A percentile compares a stretch with the other conserved stretches of the same genome.
phyloP scores from a whole-genome alignment of 176 grass and related monocot species.

The Echinochloa phyllopogon region DNA sequence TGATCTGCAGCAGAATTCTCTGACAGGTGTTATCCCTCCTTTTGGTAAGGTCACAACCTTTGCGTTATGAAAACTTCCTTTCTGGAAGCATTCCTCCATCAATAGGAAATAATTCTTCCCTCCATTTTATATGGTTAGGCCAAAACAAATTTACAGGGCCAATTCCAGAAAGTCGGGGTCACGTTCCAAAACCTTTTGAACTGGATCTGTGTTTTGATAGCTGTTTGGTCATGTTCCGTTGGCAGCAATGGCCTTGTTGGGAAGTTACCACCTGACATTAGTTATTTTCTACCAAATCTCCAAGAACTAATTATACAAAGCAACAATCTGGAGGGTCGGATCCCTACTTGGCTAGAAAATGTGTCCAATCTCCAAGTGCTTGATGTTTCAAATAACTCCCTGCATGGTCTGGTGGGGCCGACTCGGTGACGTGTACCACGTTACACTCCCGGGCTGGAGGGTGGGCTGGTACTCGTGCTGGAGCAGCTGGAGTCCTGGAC shows the following conservation, averaged over 20 bases:
- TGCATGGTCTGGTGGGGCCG: too few species aligned
- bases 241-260: constrained; percentile 42
- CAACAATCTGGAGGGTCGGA: not conserved
- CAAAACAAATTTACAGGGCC: constrained; percentile 13
- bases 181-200: not conserved
- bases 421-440: too few species aligned
- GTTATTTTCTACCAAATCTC: constrained; percentile 9
- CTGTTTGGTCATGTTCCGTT: constrained; percentile 33
- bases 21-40: constrained; percentile 13
- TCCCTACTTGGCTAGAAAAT: constrained; percentile 32
- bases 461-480: too few species aligned
- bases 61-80: constrained; percentile 11
- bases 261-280: constrained; percentile 19
- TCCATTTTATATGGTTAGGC: not conserved
- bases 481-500: too few species aligned
- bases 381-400: constrained; percentile 25
- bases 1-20: constrained; percentile 37
- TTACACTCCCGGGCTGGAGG: too few species aligned
- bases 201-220: constrained; percentile 35
- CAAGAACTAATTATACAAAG: constrained; percentile 19
- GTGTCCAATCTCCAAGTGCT: constrained; percentile 16
- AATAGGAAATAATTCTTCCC: constrained; percentile 35
- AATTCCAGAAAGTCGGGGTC: constrained; percentile 13
- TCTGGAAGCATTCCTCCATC: constrained; percentile 40
- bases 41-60: constrained; percentile 17